Percentiles rank a stretch among this genome's conserved stretches.
Evolutionary conservation across 1,284 basidiomycete species (phyloP).

Genomic region (Grifola frondosa): DNA sequence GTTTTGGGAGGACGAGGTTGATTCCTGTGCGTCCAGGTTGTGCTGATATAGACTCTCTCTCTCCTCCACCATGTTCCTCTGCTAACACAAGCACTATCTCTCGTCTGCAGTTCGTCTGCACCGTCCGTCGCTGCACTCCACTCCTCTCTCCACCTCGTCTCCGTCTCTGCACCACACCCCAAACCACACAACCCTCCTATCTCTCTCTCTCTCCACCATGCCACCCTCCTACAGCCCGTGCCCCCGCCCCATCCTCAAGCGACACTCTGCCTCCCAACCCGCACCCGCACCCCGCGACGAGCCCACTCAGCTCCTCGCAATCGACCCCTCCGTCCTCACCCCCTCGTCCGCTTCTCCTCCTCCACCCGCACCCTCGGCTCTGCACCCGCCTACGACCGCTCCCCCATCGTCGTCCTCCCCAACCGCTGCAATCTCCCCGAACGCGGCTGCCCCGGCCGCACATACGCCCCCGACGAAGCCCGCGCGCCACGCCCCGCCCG

Average conservation of each 20-base stretch:
- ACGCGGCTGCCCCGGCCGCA: slow-evolving; percentile 68
- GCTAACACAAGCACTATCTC: too few species aligned
- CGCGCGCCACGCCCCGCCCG: slow-evolving; percentile 8
- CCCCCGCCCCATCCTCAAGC: slow-evolving; percentile 46
- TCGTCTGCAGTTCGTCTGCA: too few species aligned
- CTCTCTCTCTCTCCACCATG: slow-evolving; percentile 21
- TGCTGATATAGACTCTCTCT: too few species aligned
- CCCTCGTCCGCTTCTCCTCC: slow-evolving; percentile 35
- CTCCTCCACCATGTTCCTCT: too few species aligned
- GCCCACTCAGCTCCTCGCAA: slow-evolving; percentile 24
- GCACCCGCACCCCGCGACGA: slow-evolving; percentile 21
- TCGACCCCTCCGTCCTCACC: slow-evolving; percentile 25
- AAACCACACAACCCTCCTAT: too few species aligned
- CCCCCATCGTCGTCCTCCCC: slow-evolving; percentile 65
- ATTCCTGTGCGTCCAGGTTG: too few species aligned
- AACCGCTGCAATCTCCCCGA: slow-evolving; percentile 69
- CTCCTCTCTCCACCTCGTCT: too few species aligned
- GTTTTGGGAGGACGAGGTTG: too few species aligned
- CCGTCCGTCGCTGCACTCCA: too few species aligned
- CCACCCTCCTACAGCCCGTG: slow-evolving; percentile 30
- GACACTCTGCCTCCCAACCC: slow-evolving; percentile 19
- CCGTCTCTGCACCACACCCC: too few species aligned
- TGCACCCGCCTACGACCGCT: slow-evolving; percentile 69
- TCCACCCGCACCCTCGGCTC: slow-evolving; percentile 53
- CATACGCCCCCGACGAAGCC: slow-evolving; percentile 49